Evolutionary conservation across 2,329 filamentous ascomycete species (phyloP).

Genomic region (Colletotrichum sojae): DNA sequence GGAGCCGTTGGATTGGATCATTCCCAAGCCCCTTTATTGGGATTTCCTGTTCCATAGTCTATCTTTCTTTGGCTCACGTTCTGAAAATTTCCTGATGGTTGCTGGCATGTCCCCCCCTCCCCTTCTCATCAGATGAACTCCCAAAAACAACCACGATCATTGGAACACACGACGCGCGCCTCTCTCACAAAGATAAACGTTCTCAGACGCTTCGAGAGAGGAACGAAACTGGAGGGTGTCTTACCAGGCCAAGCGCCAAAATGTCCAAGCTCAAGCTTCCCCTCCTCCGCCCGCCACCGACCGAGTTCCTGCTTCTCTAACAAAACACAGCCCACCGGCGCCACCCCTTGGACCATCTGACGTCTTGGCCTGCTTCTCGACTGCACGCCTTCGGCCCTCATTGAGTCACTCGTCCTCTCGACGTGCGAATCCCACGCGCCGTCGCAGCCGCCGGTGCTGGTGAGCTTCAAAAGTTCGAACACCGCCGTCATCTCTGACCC

Average conservation of each 20-base stretch:
- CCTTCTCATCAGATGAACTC: not conserved
- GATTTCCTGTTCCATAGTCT: not conserved
- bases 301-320: conserved; percentile 4
- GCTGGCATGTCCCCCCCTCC: not conserved
- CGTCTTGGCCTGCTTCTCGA: conserved; percentile 17
- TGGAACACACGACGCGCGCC: not conserved
- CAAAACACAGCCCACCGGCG: conserved; percentile 18
- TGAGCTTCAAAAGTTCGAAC: not conserved
- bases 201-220: too few relatives aligned
- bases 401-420: not conserved
- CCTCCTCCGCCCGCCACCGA: not conserved
- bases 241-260: not conserved
- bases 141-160: not conserved
- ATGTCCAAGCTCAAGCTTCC: conserved; percentile 11
- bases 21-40: not conserved
- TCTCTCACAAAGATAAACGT: too few relatives aligned
- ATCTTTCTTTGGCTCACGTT: conserved; percentile 10
- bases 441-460: not conserved
- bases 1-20: not conserved
- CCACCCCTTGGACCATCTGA: not conserved
- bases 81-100: not conserved
- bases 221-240: too few relatives aligned
- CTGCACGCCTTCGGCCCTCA: not conserved
- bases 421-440: not conserved
- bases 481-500: not conserved